These are phyloP conservation scores for Physaria fendleri DNA, from an alignment of 345 rosid genomes.

Conservation along the genomic window DNA sequence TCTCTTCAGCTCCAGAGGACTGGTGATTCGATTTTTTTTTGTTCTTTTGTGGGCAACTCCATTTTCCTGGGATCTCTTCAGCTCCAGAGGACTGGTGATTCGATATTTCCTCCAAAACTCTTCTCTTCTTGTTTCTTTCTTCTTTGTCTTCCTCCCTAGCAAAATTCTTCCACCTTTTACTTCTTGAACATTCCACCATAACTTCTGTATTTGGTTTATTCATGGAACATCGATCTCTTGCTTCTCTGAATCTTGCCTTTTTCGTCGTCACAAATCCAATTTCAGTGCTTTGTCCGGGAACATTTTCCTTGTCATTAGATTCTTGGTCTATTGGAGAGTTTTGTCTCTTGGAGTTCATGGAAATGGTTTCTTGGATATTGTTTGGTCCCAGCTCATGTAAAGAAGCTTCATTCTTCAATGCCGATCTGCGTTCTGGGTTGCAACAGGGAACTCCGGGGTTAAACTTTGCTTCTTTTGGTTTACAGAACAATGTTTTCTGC, in stretches of 20 bases:
- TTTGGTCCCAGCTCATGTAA: slow-evolving; percentile 17
- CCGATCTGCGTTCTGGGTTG: slow-evolving; percentile 9
- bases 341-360: not conserved
- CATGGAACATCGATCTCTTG: slow-evolving; percentile 25
- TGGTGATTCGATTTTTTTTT: slow-evolving; percentile 49
- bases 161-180: slow-evolving; percentile 5
- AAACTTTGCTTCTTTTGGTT: slow-evolving; percentile 1
- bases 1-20: slow-evolving; percentile 22
- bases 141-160: slow-evolving; percentile 9
- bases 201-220: slow-evolving; percentile 1
- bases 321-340: slow-evolving; percentile 4
- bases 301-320: slow-evolving; percentile 31
- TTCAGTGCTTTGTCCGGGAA: slow-evolving; percentile 11
- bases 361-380: slow-evolving; percentile 10
- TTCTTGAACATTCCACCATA: slow-evolving; percentile 27
- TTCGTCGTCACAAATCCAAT: slow-evolving; percentile 51
- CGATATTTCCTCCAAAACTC: slow-evolving; percentile 43
- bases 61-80: slow-evolving; percentile 49
- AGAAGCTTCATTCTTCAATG: slow-evolving; percentile 14
- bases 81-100: slow-evolving; percentile 33
- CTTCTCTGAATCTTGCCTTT: slow-evolving; percentile 28
- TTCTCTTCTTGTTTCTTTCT: slow-evolving; percentile 28
- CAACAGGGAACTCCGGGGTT: not conserved
- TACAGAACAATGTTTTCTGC: slow-evolving; percentile 14
- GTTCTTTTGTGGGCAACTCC: slow-evolving; percentile 85